These are phyloP conservation scores for Cercospora sojina DNA, from an alignment of 2,329 filamentous ascomycete genomes.

Conservation along the genomic window DNA sequence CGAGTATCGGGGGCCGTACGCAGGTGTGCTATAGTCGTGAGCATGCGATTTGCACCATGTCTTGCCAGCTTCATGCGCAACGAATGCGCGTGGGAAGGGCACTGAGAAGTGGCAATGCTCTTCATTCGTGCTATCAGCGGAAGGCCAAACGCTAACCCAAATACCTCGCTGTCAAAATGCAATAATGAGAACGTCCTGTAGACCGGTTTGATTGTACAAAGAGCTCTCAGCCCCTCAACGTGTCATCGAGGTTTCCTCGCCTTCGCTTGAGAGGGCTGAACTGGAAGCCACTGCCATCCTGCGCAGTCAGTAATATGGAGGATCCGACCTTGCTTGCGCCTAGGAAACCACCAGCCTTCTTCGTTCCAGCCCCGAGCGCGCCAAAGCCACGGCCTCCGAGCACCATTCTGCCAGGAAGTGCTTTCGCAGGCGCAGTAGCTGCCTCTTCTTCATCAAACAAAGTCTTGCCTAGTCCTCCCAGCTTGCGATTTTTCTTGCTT, in stretches of 20 bases:
- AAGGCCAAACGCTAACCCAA: background rate
- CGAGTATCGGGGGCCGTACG: background rate
- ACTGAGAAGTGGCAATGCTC: background rate
- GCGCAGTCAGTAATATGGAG: conserved; percentile 33
- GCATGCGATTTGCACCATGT: background rate
- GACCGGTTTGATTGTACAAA: conserved; percentile 8
- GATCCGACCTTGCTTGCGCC: conserved; percentile 31
- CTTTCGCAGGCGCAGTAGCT: conserved; percentile 28
- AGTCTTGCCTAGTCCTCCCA: conserved; percentile 41
- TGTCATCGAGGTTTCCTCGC: conserved; percentile 37
- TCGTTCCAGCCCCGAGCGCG: conserved; percentile 31
- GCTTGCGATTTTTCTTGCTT: conserved; percentile 40
- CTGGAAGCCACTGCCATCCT: conserved; percentile 40
- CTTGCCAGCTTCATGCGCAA: background rate
- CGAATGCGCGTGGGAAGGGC: background rate
- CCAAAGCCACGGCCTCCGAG: conserved; percentile 36
- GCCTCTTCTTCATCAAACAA: conserved; percentile 44
- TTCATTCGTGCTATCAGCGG: background rate
- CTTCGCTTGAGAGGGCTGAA: conserved; percentile 41
- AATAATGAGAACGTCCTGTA: conserved; percentile 13
- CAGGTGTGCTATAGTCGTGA: background rate
- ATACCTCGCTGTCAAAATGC: background rate
- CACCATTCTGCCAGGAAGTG: conserved; percentile 31
- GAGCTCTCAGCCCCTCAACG: conserved; percentile 30
- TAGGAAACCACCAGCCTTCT: conserved; percentile 32